Evolutionary conservation across 2,329 filamentous ascomycete genomes (phyloP), one percentile per base, ranked within the genome.

Genomic region (Trichoderma aggressivum): DNA sequence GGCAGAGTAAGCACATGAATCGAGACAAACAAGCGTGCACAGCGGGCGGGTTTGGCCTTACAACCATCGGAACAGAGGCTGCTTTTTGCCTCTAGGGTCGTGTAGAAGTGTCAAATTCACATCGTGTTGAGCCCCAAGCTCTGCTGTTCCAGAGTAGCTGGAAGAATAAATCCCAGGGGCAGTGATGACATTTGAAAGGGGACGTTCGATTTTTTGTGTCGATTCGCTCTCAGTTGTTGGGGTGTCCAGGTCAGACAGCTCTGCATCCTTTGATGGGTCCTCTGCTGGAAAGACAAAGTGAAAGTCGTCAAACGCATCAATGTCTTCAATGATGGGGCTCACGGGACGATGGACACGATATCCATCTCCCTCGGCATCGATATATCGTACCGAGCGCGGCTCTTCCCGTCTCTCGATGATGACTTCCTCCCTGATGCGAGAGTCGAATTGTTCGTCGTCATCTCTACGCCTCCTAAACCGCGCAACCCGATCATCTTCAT

Each of bases 11-110:
- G 56, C 16, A 26, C 8, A 24, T 36, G 28, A 21, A 24, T 14
- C 34, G 11, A 26, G 26, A 26, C 18, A 53, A 16, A 14, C 21
- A 14, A 21, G 16, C 24, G 2, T 16, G 26, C 8, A 28, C 18
- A 18, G 36, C 36, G 10, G 34, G 77, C 77, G 70, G 21, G 5
- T 7, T 16, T 14, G 2, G 16, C 24, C 65, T 50, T 64, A 82
- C 79, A 84, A 78, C 82, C 83, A 85, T 73, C 79, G 79, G 59
- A 83, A 85, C 0, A 84, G 72, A 10, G 81, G 77, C 14, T 80
- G 77, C 4, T 75, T 76, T 34, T 76, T 77, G 6, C 74, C 76
- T 59, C 75, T 77, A 4, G 76, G 69, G 24, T 81, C 80, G 30
- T 82, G 78, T 0, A 83, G 73, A 12, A 80, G 74, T 2, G 79